These are phyloP conservation scores for Sclerotinia spermophila DNA, from an alignment of 2,329 filamentous ascomycete species.

Conservation along the genomic window DNA sequence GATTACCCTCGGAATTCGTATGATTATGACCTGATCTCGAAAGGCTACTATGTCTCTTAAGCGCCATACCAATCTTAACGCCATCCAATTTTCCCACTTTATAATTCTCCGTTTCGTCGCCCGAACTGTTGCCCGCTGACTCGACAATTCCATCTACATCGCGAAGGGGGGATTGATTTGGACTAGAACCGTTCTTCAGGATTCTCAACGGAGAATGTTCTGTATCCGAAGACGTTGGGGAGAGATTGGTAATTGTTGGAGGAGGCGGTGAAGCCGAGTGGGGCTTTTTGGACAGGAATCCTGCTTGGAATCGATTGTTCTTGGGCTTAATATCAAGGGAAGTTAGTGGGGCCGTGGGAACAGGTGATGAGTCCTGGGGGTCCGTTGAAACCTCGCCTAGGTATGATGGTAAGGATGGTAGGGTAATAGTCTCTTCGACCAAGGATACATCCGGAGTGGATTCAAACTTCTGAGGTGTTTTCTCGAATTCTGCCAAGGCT, in stretches of 20 bases:
- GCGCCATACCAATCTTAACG: constrained; percentile 34
- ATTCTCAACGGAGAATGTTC: constrained; percentile 55
- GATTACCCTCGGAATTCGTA: constrained; percentile 25
- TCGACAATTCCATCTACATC: constrained; percentile 36
- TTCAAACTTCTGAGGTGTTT: constrained; percentile 72
- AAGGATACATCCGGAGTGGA: constrained; percentile 55
- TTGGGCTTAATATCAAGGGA: constrained; percentile 61
- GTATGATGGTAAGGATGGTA: constrained; percentile 52
- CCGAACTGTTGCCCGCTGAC: constrained; percentile 39
- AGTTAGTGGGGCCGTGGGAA: constrained; percentile 53
- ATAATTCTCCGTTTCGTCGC: constrained; percentile 36
- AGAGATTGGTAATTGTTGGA: constrained; percentile 55
- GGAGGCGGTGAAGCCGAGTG: constrained; percentile 56
- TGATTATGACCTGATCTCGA: constrained; percentile 29
- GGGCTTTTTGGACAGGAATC: constrained; percentile 69
- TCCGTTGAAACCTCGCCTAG: constrained; percentile 40
- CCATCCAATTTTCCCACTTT: constrained; percentile 31
- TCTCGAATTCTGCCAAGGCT: constrained; percentile 83
- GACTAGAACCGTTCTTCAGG: constrained; percentile 48
- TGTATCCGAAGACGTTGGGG: constrained; percentile 45
- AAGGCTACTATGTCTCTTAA: constrained; percentile 35
- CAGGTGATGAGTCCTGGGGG: constrained; percentile 48
- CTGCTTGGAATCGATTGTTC: constrained; percentile 78
- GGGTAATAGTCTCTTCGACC: constrained; percentile 43
- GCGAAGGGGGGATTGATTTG: constrained; percentile 45